phyloP scores from a whole-genome alignment of 2,329 filamentous ascomycete species.

The Phyllosticta citribraziliensis region DNA sequence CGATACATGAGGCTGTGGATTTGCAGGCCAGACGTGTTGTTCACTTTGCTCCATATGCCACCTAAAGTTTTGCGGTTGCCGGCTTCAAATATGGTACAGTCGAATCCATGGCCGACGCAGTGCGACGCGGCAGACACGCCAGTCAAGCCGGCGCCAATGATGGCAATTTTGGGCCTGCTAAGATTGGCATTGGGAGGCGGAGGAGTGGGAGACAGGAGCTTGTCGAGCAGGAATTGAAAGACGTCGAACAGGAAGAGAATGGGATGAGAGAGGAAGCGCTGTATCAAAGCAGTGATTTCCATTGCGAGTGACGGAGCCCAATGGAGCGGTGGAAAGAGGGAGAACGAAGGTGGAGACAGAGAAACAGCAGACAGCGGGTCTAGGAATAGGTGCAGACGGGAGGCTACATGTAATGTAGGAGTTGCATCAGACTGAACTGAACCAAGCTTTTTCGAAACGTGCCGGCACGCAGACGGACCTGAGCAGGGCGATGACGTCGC shows the following conservation, averaged over 20 bases:
- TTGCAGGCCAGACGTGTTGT: conserved; percentile 72
- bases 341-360: background rate
- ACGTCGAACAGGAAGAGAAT: conserved; percentile 55
- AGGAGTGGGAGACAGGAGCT: conserved; percentile 59
- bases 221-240: conserved; percentile 53
- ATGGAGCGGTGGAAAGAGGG: background rate
- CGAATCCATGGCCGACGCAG: conserved; percentile 76
- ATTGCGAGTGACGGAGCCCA: conserved; percentile 1
- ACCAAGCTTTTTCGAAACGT: too few species aligned
- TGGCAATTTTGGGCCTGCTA: conserved; percentile 47
- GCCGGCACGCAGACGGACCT: too few species aligned
- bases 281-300: background rate
- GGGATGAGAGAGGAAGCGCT: conserved; percentile 18
- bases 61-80: conserved; percentile 57
- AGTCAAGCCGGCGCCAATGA: conserved; percentile 50
- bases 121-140: conserved; percentile 70
- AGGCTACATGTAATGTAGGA: too few species aligned
- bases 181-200: conserved; percentile 50
- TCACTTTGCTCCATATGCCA: conserved; percentile 77
- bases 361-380: too few species aligned
- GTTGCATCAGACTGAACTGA: too few species aligned
- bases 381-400: too few species aligned
- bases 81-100: conserved; percentile 69
- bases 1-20: conserved; percentile 83
- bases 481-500: too few species aligned